Evolutionary conservation across 129 eudicot species (phyloP), one percentile per base, ranked within the genome.

Genomic region (Scalesia atractyloides): DNA sequence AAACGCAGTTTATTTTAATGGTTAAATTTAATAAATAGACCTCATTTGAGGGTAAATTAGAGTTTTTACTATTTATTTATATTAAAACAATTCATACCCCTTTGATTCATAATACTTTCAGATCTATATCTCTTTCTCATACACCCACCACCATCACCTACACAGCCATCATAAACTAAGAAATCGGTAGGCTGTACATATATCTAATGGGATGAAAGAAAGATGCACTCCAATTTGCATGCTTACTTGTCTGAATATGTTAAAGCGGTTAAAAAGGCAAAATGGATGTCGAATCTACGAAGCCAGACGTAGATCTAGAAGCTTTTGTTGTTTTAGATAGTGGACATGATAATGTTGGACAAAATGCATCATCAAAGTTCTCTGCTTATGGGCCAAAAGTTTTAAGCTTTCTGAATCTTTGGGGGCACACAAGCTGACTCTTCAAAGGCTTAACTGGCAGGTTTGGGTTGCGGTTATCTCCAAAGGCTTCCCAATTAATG

Each of bases 311-410:
- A 49, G 77, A 73, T 59, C 19, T 73, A 10, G 77, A 73, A 73
- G 77, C 77, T 47, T 73, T 69, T 60, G 20, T 59, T 26, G 47
- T 68, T 17, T 77, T 65, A 22, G 76, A 80, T 51, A 19, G 70
- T 62, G 79, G 58, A 60, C 66, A 63, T 22, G 80, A 80, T 69
- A 62, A 47, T n/a, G 68, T 84, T 59, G 64, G 82, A 56, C 65
- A 64, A 52, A 78, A 69, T 70, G 69, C 78, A 30, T 79, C 91
- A 16, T 74, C 97, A 7, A 91, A 77, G 70, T 64, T 76, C 14
- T 88, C 96, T 56, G 76, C 85, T 64, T 86, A 54, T 92, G 96
- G 97, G 97, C 97, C 26, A 89, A 84, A 78, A 89, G 78, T 75
- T 79, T 89, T 53, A 92, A 86, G 80, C 80, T 92, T 81, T 88